Percentiles rank a stretch among this genome's conserved stretches.
Evolutionary conservation across 1,139 yeast genomes (phyloP).

Genomic region (Nematodospora anomalae): DNA sequence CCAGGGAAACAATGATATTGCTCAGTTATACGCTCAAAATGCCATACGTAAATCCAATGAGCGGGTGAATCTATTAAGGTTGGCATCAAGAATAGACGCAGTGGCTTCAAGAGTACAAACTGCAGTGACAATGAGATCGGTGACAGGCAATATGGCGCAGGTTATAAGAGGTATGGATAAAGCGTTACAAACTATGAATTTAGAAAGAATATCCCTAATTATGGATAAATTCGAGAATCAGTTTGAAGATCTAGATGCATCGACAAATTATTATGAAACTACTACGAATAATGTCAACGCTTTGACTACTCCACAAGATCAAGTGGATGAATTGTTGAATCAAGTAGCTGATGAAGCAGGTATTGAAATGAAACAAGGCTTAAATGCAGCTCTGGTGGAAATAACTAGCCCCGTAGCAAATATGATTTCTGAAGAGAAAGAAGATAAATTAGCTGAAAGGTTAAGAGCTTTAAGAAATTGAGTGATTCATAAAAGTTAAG

Average conservation of each 20-base stretch:
- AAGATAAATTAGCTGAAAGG: slow-evolving; percentile 84
- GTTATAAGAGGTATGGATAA: slow-evolving; percentile 96
- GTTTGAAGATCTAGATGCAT: slow-evolving; percentile 93
- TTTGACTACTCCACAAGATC: slow-evolving; percentile 88
- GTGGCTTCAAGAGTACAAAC: slow-evolving; percentile 96
- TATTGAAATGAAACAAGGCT: slow-evolving; percentile 81
- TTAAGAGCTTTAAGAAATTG: slow-evolving; percentile 65
- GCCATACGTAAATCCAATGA: slow-evolving; percentile 93
- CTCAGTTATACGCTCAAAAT: slow-evolving; percentile 91
- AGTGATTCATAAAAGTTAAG: background rate
- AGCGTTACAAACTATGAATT: slow-evolving; percentile 93
- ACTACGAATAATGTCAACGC: slow-evolving; percentile 91
- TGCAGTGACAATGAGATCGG: slow-evolving; percentile 94
- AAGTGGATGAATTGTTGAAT: slow-evolving; percentile 86
- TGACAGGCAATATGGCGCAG: slow-evolving; percentile 89
- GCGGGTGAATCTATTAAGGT: slow-evolving; percentile 72
- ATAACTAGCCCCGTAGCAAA: slow-evolving; percentile 42
- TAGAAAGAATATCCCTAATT: slow-evolving; percentile 86
- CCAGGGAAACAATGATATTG: slow-evolving; percentile 90
- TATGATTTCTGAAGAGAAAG: slow-evolving; percentile 65
- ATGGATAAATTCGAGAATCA: slow-evolving; percentile 98
- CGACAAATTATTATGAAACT: slow-evolving; percentile 88
- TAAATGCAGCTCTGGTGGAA: slow-evolving; percentile 56
- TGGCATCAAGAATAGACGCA: slow-evolving; percentile 91
- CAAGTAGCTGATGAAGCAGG: slow-evolving; percentile 99